phyloP scores from a whole-genome alignment of 148 eudicot genomes.

The Selenicereus undatus region DNA sequence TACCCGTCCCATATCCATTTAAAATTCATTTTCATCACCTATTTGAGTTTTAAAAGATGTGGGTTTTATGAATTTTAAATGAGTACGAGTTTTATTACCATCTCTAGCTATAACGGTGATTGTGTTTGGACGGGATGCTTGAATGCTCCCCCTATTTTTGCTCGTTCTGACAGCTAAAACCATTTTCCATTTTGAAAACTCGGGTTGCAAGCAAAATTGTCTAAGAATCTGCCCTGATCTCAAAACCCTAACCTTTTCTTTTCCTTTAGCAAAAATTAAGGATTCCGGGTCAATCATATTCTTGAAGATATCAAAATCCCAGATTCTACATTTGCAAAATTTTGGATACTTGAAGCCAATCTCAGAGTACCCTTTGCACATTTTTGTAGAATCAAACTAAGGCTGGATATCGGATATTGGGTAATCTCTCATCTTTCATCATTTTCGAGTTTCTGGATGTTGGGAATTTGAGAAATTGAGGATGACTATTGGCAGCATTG shows the following conservation, averaged over 20 bases:
- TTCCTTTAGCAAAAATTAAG: too few species aligned
- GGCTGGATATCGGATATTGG: neutral
- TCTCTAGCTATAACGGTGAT: neutral
- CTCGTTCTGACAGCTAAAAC: neutral
- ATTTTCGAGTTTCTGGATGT: conserved; percentile 11
- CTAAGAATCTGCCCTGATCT: neutral
- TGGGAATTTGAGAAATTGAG: neutral
- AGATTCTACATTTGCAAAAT: neutral
- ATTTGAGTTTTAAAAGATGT: too few species aligned
- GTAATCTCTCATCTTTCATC: neutral
- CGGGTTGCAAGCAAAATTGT: neutral
- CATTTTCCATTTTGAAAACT: neutral
- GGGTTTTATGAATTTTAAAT: too few species aligned
- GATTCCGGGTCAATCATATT: neutral
- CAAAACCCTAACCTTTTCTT: conserved; percentile 8
- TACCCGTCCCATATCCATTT: too few species aligned
- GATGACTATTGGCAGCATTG: conserved; percentile 25
- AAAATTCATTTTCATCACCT: too few species aligned
- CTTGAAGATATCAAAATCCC: neutral
- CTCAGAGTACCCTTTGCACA: neutral
- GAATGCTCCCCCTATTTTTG: neutral
- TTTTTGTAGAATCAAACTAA: neutral
- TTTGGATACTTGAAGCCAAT: neutral
- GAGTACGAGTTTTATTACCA: too few species aligned
- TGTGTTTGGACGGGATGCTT: neutral